Conservation (phyloP, 805 yeast species). For the Ogataea corticis region DNA sequence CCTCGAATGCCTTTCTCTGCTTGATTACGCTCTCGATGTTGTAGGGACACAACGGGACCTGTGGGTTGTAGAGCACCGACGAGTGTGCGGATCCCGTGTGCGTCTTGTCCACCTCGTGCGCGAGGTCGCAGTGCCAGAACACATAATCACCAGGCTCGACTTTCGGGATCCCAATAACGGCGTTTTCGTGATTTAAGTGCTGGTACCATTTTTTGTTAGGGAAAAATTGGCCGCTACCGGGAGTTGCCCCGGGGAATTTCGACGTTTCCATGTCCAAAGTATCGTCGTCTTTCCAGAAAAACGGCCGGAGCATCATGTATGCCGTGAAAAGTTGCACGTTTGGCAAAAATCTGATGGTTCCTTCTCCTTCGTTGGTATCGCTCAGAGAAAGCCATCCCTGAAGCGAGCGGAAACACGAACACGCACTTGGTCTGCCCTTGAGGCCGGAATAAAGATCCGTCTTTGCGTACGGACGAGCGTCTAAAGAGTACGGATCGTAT, state of each 20-base stretch:
- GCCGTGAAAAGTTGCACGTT: conserved; percentile 39
- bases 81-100: conserved; percentile 39
- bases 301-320: conserved; percentile 41
- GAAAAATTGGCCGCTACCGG: conserved; percentile 39
- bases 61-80: conserved; percentile 40
- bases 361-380: conserved; percentile 38
- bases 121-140: conserved; percentile 44
- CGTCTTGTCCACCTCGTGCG: conserved; percentile 41
- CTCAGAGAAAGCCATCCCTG: conserved; percentile 48
- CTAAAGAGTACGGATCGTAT: conserved; percentile 40
- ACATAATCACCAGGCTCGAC: conserved; percentile 45
- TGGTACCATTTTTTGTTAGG: conserved; percentile 32
- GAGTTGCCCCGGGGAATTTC: conserved; percentile 39
- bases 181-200: conserved; percentile 32
- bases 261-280: conserved; percentile 34
- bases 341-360: conserved; percentile 41
- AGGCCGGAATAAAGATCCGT: conserved; percentile 34
- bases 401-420: conserved; percentile 37
- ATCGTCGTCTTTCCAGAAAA: conserved; percentile 34
- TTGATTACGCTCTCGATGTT: conserved; percentile 10
- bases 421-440: conserved; percentile 16
- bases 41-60: conserved; percentile 33
- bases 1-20: conserved; percentile 6
- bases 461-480: conserved; percentile 34
- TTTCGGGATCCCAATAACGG: conserved; percentile 38